phyloP scores from a whole-genome alignment of 345 rosid species.

The Gossypium thurberi region DNA sequence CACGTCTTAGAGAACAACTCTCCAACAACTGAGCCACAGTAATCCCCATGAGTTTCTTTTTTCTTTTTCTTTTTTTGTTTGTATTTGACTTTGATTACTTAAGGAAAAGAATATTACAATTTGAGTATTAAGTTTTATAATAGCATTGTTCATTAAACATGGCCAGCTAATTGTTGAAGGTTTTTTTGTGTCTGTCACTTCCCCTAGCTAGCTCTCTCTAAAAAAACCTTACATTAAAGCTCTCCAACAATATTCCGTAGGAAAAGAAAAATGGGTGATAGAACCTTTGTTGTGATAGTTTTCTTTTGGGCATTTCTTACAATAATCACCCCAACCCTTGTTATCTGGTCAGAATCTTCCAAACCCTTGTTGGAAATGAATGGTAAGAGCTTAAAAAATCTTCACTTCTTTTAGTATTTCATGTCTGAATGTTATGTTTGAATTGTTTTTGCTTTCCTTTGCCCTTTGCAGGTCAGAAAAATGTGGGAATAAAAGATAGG shows the following conservation, averaged over 20 bases:
- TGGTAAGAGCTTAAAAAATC: constrained; percentile 25
- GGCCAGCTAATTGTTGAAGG: constrained; percentile 47
- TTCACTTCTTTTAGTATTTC: too few relatives aligned
- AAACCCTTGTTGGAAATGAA: constrained; percentile 25
- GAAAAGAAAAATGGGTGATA: constrained; percentile 40
- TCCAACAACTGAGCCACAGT: constrained; percentile 37
- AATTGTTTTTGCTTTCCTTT: not conserved
- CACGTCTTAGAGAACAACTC: constrained; percentile 34
- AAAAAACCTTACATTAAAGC: not conserved
- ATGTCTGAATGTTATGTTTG: not conserved
- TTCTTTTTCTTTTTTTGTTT: not conserved
- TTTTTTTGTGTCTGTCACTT: not conserved
- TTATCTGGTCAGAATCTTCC: constrained; percentile 66
- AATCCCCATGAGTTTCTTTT: constrained; percentile 3
- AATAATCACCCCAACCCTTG: constrained; percentile 75
- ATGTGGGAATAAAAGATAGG: constrained; percentile 31
- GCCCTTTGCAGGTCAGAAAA: constrained; percentile 17
- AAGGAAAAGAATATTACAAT: constrained; percentile 9
- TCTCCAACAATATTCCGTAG: not conserved
- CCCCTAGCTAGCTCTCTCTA: not conserved
- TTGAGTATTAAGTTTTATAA: constrained; percentile 4
- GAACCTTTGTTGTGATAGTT: constrained; percentile 65
- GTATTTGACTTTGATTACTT: constrained; percentile 14
- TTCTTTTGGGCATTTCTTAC: constrained; percentile 94
- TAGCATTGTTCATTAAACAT: constrained; percentile 28